Conservation (phyloP, 257 asterid genomes). For the Solanum chilense region DNA sequence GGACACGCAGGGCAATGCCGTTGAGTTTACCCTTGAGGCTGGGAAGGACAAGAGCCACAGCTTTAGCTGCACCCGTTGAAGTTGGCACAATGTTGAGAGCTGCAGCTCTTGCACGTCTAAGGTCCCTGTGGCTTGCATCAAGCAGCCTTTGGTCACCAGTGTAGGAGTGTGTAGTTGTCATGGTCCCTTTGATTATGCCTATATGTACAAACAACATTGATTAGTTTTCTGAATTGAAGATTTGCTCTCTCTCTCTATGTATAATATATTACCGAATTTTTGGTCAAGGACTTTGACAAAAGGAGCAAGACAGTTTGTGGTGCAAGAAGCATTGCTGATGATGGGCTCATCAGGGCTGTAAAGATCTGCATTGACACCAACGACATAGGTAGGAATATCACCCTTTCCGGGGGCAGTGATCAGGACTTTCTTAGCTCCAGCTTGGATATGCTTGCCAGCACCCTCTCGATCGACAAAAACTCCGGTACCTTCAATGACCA, state of each 20-base stretch:
- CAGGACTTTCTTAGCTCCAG: background rate
- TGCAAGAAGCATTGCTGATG: background rate
- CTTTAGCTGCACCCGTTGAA: conserved; percentile 89
- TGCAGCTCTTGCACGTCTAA: conserved; percentile 80
- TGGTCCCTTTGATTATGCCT: background rate
- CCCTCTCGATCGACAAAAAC: background rate
- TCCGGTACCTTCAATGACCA: background rate
- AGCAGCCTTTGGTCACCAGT: conserved; percentile 64
- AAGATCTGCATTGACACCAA: background rate
- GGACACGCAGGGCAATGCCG: conserved; percentile 41
- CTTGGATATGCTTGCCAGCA: background rate
- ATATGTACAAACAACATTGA: background rate
- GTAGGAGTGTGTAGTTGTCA: background rate
- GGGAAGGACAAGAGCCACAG: conserved; percentile 74
- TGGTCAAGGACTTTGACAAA: background rate
- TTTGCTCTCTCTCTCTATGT: background rate
- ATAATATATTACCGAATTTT: background rate
- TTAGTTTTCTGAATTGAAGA: background rate
- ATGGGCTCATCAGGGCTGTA: background rate
- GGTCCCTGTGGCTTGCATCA: conserved; percentile 86
- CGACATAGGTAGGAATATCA: background rate
- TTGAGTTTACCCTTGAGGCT: conserved; percentile 58
- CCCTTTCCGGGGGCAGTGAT: background rate
- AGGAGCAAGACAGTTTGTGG: background rate
- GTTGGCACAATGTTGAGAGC: conserved; percentile 91